Conservation (phyloP, 495 filamentous ascomycete genomes). For the Penicillium robsamsonii region DNA sequence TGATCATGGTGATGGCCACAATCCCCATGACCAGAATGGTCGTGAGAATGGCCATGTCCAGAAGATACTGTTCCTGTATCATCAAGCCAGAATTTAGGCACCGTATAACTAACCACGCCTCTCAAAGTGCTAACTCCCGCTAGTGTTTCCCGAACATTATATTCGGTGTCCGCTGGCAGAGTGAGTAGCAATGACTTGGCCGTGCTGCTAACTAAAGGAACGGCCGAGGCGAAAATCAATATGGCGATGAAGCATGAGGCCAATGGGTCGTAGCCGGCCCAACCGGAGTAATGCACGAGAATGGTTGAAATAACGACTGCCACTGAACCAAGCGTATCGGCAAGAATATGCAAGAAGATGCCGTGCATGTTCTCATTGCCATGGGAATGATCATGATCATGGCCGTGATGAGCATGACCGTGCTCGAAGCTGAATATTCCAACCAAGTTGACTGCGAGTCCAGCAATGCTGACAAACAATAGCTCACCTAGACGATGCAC, state of each 20-base stretch:
- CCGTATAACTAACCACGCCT: constrained; percentile 82
- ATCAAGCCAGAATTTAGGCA: constrained; percentile 92
- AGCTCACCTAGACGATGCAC: constrained; percentile 84
- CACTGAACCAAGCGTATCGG: constrained; percentile 90
- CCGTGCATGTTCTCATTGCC: constrained; percentile 98
- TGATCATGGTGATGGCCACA: constrained; percentile 27
- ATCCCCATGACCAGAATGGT: constrained; percentile 22
- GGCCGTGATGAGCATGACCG: constrained; percentile 57
- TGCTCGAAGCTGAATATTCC: constrained; percentile 86
- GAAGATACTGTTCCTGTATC: constrained; percentile 51
- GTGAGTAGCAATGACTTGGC: constrained; percentile 79
- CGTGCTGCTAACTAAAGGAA: constrained; percentile 82
- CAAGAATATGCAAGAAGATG: constrained; percentile 95
- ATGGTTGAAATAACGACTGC: constrained; percentile 92
- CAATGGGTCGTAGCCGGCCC: constrained; percentile 93
- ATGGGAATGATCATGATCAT: constrained; percentile 62
- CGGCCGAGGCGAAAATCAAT: constrained; percentile 83
- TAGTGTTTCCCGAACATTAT: constrained; percentile 79
- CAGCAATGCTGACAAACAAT: constrained; percentile 79
- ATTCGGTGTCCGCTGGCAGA: constrained; percentile 82
- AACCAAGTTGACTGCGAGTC: constrained; percentile 84
- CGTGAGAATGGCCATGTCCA: constrained; percentile 30
- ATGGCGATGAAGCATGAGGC: constrained; percentile 93
- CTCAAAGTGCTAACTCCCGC: constrained; percentile 77
- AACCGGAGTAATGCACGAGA: constrained; percentile 79